Percentiles rank a stretch among this genome's conserved stretches.
Conservation (phyloP, 2,329 filamentous ascomycete genomes). For the Fusarium coffeatum region DNA sequence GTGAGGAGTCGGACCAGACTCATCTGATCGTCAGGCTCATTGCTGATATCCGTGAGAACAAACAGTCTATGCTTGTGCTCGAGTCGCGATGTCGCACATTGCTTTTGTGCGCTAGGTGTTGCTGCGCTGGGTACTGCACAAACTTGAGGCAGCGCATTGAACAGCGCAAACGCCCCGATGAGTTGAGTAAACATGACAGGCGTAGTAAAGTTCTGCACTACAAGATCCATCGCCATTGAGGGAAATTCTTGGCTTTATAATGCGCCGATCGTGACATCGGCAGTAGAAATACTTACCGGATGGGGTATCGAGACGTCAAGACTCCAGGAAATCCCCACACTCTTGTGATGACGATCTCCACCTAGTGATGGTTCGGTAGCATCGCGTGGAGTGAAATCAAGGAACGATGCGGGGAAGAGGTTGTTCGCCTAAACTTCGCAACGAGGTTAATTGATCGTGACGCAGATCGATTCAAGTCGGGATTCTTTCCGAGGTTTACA, state of each 20-base stretch:
- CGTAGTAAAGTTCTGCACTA: background rate
- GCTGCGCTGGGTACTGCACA: background rate
- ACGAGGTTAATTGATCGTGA: background rate
- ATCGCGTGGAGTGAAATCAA: background rate
- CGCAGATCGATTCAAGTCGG: background rate
- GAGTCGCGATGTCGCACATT: background rate
- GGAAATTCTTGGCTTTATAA: background rate
- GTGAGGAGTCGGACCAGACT: conserved; percentile 57
- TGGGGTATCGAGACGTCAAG: conserved; percentile 6
- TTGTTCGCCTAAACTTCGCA: background rate
- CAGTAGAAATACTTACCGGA: background rate
- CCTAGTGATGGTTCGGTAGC: background rate
- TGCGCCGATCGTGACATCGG: background rate
- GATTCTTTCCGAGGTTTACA: accelerated
- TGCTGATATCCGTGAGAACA: conserved; percentile 57
- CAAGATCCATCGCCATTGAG: background rate
- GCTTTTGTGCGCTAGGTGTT: background rate
- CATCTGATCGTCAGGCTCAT: conserved; percentile 59
- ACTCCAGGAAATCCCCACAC: background rate
- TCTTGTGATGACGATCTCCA: background rate
- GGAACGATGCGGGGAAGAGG: conserved; percentile 3
- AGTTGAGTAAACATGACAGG: conserved; percentile 12
- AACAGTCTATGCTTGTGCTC: conserved; percentile 50
- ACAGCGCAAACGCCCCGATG: conserved; percentile 16
- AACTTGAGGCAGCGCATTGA: background rate